Percentiles rank a stretch among this genome's conserved stretches.
Evolutionary conservation across 2,329 filamentous ascomycete genomes (phyloP).

Genomic region (Trichoderma pleuroti): DNA sequence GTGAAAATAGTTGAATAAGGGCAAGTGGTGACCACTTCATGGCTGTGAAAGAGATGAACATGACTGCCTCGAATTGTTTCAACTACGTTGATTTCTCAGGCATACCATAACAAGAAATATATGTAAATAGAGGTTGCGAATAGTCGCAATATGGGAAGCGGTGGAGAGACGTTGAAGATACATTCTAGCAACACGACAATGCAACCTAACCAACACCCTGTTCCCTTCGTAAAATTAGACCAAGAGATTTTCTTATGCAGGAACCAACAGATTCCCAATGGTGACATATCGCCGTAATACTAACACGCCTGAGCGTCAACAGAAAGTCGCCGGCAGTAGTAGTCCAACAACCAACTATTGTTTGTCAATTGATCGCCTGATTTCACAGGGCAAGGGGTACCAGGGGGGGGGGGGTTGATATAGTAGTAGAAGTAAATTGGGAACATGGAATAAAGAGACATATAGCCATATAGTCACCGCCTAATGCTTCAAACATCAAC

Average conservation of each 20-base stretch:
- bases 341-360: background rate
- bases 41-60: background rate
- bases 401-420: background rate
- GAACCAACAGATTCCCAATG: background rate
- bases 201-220: background rate
- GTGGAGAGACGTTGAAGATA: background rate
- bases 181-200: background rate
- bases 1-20: background rate
- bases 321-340: background rate
- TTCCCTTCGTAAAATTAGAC: background rate
- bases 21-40: background rate
- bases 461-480: background rate
- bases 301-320: background rate
- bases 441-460: background rate
- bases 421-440: background rate
- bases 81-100: background rate
- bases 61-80: background rate
- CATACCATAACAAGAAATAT: background rate
- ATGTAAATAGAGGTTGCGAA: background rate
- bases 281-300: background rate
- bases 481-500: background rate
- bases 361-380: background rate
- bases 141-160: background rate
- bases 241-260: background rate
- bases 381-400: background rate